Evolutionary conservation across 1,139 yeast genomes (phyloP), one percentile per base, ranked within the genome.

Genomic region (Pichia sp.): DNA sequence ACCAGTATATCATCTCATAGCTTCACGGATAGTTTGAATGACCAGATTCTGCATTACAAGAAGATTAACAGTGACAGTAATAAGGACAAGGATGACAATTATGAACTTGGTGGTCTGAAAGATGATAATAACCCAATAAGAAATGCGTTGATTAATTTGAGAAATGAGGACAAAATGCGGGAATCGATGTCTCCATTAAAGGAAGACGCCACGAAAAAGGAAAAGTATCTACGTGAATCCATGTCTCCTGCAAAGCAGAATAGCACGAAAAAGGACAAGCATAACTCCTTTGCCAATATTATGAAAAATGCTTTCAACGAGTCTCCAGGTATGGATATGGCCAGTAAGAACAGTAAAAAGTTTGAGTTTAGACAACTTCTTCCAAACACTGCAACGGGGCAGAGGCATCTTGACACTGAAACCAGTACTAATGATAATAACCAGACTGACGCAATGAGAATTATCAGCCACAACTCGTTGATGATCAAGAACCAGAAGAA

Each of bases 111-210:
- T 13, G 16, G 30, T 23, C 13, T 15, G n/a, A 46, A 13, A 26
- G 50, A 38, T 32, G 29, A 15, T 15, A 47, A 36, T 15, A 23
- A 23, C 26, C 49, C 49, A n/a, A 8, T 47, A 6, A 47, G 19
- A 38, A 47, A 36, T 47, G 38, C 50, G 2, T 19, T 48, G 16
- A 19, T 32, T 11, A 31, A 6, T 11, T 23, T 50, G 5, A 50
- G 52, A 10, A 84, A 80, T 61, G 74, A 80, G 68, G 57, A 57
- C 51, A 64, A 61, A 19, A 65, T 72, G 53, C 57, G 68, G 34
- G 63, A 64, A 13, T 72, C 75, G 1, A 59, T 23, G 26, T 23
- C 26, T 23, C 26, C 26, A 23, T 23, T 23, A 23, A 23, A 23
- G 26, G 26, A 23, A 23, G 26, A 23, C 26, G 26, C 26, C 26